Conservation (phyloP, 352 stramenopile genomes). For the Pythium sp. region DNA sequence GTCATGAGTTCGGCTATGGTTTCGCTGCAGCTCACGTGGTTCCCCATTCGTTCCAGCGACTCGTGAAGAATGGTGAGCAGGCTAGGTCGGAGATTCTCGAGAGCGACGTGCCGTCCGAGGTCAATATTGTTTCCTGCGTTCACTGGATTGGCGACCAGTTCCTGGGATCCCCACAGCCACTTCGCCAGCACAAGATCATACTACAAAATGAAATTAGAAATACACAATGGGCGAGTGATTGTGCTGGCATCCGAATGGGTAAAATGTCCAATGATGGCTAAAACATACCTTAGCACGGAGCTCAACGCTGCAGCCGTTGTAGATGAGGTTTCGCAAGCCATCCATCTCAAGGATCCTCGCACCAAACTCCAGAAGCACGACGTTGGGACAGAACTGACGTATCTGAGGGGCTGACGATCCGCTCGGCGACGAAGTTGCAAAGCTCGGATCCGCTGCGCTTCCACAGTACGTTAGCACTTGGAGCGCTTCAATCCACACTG, state of each 20-base stretch:
- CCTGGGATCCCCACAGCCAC: conserved; percentile 72
- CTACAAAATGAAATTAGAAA: conserved; percentile 23
- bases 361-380: conserved; percentile 47
- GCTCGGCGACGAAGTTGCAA: conserved; percentile 7
- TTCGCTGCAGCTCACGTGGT: conserved; percentile 51
- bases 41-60: conserved; percentile 38
- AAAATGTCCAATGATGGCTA: neutral
- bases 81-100: conserved; percentile 51
- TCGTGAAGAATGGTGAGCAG: conserved; percentile 44
- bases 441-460: conserved; percentile 22
- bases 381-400: conserved; percentile 49
- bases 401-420: conserved; percentile 17
- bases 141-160: conserved; percentile 15
- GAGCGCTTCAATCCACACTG: conserved; percentile 55
- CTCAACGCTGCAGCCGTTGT: conserved; percentile 47
- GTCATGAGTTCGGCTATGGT: conserved; percentile 67
- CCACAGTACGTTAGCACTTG: conserved; percentile 54
- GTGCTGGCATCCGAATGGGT: neutral
- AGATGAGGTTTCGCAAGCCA: conserved; percentile 41
- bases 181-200: conserved; percentile 69
- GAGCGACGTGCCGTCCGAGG: conserved; percentile 23
- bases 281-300: conserved; percentile 47
- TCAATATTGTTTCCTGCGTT: neutral
- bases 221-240: neutral
- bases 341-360: conserved; percentile 41